Conservation (phyloP, 768 basidiomycete species). For the Rhodotorula paludigena region DNA sequence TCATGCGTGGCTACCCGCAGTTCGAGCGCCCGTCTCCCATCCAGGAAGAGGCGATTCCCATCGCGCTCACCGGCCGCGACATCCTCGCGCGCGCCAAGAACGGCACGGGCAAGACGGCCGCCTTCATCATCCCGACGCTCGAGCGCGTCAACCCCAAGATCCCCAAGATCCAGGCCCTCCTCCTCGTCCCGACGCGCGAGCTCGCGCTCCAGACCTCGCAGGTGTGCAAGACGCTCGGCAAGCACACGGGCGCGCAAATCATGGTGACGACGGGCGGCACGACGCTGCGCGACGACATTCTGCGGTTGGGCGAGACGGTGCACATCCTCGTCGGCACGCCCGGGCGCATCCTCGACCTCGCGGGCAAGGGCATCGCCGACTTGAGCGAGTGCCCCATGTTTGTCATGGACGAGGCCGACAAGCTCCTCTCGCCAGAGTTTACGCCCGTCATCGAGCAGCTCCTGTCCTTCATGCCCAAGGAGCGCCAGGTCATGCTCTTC, state of each 20-base stretch:
- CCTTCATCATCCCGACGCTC: constrained; percentile 95
- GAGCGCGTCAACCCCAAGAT: constrained; percentile 80
- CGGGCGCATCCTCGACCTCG: constrained; percentile 88
- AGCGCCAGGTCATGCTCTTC: constrained; percentile 97
- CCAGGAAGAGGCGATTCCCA: constrained; percentile 97
- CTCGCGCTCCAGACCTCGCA: constrained; percentile 97
- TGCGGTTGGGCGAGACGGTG: constrained; percentile 80
- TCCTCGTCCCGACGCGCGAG: constrained; percentile 98
- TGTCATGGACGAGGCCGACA: constrained; percentile 99
- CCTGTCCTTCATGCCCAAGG: constrained; percentile 71
- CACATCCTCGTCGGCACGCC: constrained; percentile 97
- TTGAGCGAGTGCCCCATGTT: constrained; percentile 90
- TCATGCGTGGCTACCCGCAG: constrained; percentile 1
- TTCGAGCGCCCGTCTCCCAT: constrained; percentile 96
- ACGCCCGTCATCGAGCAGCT: constrained; percentile 97
- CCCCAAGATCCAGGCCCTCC: constrained; percentile 87
- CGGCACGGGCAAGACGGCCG: constrained; percentile 94
- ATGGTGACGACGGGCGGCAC: constrained; percentile 99
- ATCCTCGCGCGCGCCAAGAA: constrained; percentile 93
- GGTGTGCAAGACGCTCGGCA: constrained; percentile 93
- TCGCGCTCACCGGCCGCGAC: constrained; percentile 87
- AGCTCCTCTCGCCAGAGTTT: constrained; percentile 93
- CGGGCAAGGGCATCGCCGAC: constrained; percentile 87
- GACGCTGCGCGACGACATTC: constrained; percentile 94
- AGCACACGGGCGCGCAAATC: constrained; percentile 90